A percentile compares a stretch with the other conserved stretches of the same genome.
phyloP scores from a whole-genome alignment of 2,329 filamentous ascomycete genomes.

The Botryotinia globosa region DNA sequence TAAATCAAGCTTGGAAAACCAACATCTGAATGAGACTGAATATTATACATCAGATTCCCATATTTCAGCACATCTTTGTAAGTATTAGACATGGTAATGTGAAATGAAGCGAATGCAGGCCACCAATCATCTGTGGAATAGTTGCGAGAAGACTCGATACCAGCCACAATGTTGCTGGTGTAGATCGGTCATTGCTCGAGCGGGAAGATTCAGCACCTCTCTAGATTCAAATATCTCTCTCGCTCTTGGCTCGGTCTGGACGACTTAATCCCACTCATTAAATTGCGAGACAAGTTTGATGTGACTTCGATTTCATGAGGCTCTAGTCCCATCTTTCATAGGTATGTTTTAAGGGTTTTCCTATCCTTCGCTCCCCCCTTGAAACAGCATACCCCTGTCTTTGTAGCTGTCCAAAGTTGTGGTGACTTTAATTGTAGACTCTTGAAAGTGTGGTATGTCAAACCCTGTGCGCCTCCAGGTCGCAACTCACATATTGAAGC shows the following conservation, averaged over 20 bases:
- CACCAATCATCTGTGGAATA: neutral
- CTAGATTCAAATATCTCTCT: neutral
- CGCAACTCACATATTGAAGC: neutral
- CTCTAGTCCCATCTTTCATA: neutral
- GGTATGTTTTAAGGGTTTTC: rapidly evolving
- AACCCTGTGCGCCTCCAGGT: neutral
- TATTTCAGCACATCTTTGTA: neutral
- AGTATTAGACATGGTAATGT: neutral
- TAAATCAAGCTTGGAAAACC: neutral
- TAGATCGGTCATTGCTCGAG: neutral
- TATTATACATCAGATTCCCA: neutral
- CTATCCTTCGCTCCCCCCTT: rapidly evolving
- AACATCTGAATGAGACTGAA: neutral
- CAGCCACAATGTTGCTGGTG: rapidly evolving
- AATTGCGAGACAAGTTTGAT: neutral
- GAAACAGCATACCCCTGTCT: rapidly evolving
- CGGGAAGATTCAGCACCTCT: neutral
- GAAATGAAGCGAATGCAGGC: neutral
- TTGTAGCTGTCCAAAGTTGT: neutral
- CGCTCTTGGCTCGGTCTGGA: rapidly evolving
- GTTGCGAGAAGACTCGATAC: neutral
- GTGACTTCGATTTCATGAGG: neutral
- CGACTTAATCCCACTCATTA: neutral
- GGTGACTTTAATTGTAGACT: neutral
- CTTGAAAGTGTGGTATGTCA: too few species aligned